Conservation (phyloP, 2,329 filamentous ascomycete genomes). For the Fusarium liriodendri region DNA sequence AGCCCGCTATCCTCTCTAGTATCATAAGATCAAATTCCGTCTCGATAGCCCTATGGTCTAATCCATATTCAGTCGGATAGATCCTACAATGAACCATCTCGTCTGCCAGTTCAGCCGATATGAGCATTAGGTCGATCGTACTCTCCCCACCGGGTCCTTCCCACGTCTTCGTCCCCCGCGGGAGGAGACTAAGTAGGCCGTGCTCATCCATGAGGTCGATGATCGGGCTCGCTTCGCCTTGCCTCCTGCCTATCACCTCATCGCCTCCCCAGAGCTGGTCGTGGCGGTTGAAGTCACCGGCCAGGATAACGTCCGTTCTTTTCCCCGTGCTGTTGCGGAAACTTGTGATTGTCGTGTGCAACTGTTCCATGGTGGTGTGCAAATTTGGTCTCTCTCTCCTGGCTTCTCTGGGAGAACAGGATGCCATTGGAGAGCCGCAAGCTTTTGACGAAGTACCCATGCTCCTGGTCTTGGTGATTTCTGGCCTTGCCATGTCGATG, state of each 20-base stretch:
- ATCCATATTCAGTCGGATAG: conserved; percentile 13
- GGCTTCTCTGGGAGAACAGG: too few relatives aligned
- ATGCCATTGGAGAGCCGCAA: too few relatives aligned
- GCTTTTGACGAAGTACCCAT: too few relatives aligned
- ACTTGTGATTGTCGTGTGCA: not conserved
- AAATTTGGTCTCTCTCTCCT: not conserved
- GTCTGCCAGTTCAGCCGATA: conserved; percentile 33
- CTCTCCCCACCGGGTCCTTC: conserved; percentile 32
- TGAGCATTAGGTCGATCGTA: conserved; percentile 44
- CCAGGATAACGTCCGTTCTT: not conserved
- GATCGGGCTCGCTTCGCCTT: conserved; percentile 52
- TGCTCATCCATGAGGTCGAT: conserved; percentile 50
- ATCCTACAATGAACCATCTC: not conserved
- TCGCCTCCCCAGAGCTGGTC: conserved; percentile 36
- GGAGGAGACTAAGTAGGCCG: conserved; percentile 48
- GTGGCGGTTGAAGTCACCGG: conserved; percentile 1
- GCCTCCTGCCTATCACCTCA: conserved; percentile 26
- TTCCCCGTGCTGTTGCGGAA: not conserved
- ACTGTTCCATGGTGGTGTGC: not conserved
- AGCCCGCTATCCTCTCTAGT: conserved; percentile 5
- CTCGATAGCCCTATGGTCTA: conserved; percentile 46
- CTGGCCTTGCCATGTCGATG: too few relatives aligned
- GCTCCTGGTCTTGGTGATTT: too few relatives aligned
- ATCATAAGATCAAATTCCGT: conserved; percentile 42
- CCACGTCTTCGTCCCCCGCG: conserved; percentile 50